Evolutionary conservation across 2,329 filamentous ascomycete genomes (phyloP).

Genomic region (Zymoseptoria tritici): DNA sequence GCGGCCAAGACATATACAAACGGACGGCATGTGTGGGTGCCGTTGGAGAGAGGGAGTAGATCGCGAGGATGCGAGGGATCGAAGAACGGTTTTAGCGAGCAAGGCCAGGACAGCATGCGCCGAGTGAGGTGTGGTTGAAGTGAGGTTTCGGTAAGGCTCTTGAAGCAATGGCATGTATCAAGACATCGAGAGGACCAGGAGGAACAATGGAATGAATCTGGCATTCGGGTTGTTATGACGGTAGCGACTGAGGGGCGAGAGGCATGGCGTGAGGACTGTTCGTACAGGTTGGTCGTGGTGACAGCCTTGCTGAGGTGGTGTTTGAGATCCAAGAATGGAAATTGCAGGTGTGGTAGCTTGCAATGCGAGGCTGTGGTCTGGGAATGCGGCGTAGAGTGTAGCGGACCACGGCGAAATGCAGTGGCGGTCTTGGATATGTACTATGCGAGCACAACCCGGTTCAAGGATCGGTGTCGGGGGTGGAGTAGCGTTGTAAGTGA

Average conservation of each 20-base stretch:
- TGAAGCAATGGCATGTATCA: not conserved
- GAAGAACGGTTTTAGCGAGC: not conserved
- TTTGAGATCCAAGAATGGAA: not conserved
- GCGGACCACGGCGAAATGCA: not conserved
- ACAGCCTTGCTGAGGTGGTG: not conserved
- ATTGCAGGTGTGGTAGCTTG: not conserved
- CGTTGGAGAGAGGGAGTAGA: constrained; percentile 1
- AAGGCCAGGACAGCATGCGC: not conserved
- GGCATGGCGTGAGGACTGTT: not conserved
- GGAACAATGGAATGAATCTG: not conserved
- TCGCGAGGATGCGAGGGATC: not conserved
- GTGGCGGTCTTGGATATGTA: not conserved
- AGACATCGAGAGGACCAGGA: not conserved
- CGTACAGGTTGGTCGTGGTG: not conserved
- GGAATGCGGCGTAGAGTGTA: not conserved
- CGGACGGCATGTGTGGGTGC: constrained; percentile 15
- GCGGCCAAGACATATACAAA: constrained; percentile 10
- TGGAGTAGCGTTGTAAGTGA: not conserved
- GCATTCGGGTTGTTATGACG: not conserved
- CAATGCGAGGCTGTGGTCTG: not conserved
- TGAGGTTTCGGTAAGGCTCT: not conserved
- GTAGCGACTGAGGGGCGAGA: not conserved
- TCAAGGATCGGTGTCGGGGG: not conserved
- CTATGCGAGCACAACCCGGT: not conserved
- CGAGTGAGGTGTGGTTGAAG: constrained; percentile 1